Evolutionary conservation across 192 early-diverging fungal species (phyloP), one percentile per base, ranked within the genome.

Genomic region (Coemansia pectinata): DNA sequence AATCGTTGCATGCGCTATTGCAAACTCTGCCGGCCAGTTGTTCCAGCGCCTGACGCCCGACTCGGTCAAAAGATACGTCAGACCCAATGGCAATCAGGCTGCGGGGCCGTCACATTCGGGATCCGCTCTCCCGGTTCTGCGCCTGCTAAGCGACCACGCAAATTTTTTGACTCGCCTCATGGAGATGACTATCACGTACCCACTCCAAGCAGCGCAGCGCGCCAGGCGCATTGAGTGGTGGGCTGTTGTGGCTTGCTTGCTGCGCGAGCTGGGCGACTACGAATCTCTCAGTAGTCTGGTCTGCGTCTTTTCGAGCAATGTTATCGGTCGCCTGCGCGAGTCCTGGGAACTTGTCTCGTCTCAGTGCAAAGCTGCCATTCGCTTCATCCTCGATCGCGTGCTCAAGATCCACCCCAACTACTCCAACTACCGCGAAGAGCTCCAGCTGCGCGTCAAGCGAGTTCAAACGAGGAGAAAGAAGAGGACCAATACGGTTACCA

Each of bases 261-360:
- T 77, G 31, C 80, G 80, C 66, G 80, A 82, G 63, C 72, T 82
- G 61, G 80, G 80, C 69, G 80, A 82, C 68, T 82, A 82, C 69
- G 80, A 82, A 62, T 77, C 80, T 40, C 68, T 77, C 15, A 82
- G 69, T 66, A 77, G 80, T 58, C 62, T 82, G 65, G 65, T 73
- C 19, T 82, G 80, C 65, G 80, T 74, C 33, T 77, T 82, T 50
- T 74, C 74, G 15, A 62, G 74, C 57, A 69, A 75, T 5, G 41
- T 65, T 10, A 66, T 77, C 4, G 66, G 55, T 47, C 71, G 80
- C 29, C 55, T 77, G 57, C 62, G 62, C 39, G 71, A 73, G 21
- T 63, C 80, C 10, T 82, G 80, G 80, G 71, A 73, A 3, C 62
- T 69, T 12, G 80, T 74, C 9, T 60, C 80, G 47, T 21, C 71